phyloP scores from a whole-genome alignment of 495 filamentous ascomycete species.

The Trichocladium antarcticum region DNA sequence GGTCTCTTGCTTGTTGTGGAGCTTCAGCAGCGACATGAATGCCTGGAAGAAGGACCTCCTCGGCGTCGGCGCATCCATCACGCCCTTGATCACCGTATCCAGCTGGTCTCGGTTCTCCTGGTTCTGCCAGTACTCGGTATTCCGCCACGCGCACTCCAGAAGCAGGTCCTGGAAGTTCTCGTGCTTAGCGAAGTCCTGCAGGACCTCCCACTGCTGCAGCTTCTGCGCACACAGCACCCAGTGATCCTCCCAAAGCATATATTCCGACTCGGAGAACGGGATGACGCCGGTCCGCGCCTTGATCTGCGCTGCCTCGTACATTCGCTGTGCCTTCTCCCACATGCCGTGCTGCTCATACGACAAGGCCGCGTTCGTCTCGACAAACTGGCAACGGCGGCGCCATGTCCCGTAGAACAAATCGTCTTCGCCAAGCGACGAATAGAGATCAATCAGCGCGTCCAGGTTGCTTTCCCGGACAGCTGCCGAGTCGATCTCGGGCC shows the following conservation, averaged over 20 bases:
- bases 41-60: conserved; percentile 91
- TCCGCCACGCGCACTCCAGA: conserved; percentile 87
- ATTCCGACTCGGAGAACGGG: conserved; percentile 92
- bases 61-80: conserved; percentile 94
- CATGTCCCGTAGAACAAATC: conserved; percentile 97
- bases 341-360: conserved; percentile 98
- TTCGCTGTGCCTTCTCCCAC: conserved; percentile 95
- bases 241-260: conserved; percentile 99
- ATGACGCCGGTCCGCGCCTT: conserved; percentile 88
- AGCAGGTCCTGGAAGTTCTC: conserved; percentile 98
- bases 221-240: conserved; percentile 97
- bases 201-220: conserved; percentile 95
- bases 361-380: conserved; percentile 90
- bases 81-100: conserved; percentile 81
- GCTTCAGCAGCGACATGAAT: conserved; percentile 90
- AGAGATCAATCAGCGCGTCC: conserved; percentile 85
- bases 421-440: conserved; percentile 79
- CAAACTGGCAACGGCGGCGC: conserved; percentile 86
- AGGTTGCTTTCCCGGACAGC: conserved; percentile 83
- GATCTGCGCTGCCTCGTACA: conserved; percentile 93
- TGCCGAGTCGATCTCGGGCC: conserved; percentile 71
- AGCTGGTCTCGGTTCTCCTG: conserved; percentile 76
- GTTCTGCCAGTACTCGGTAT: conserved; percentile 83
- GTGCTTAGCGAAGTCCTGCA: conserved; percentile 96
- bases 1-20: conserved; percentile 77